These are phyloP conservation scores for Hygrophila difformis DNA, from an alignment of 257 asterid genomes.

Conservation along the genomic window DNA sequence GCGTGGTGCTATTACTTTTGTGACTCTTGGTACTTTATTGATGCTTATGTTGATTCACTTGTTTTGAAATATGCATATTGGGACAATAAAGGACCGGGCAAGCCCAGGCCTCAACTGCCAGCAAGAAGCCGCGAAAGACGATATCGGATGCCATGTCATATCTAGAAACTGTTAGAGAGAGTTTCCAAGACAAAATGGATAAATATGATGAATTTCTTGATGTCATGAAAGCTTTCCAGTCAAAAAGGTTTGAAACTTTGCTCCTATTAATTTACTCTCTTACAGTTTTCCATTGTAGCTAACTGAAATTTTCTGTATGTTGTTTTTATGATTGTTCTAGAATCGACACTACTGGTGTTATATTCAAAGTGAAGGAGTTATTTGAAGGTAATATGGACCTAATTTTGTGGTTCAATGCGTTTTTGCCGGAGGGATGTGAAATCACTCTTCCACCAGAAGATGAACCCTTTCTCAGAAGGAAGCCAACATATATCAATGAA, in stretches of 20 bases:
- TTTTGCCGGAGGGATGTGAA: constrained; percentile 77
- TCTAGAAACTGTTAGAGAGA: constrained; percentile 67
- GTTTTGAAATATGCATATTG: constrained; percentile 16
- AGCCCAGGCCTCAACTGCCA: constrained; percentile 60
- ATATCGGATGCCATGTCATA: constrained; percentile 71
- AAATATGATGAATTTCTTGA: constrained; percentile 82
- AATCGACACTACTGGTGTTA: constrained; percentile 56
- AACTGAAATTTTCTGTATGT: constrained; percentile 7
- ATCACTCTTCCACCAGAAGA: constrained; percentile 63
- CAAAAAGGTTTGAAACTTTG: constrained; percentile 49
- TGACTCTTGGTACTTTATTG: neutral
- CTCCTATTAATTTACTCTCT: constrained; percentile 9
- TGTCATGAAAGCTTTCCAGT: constrained; percentile 89
- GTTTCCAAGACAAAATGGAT: constrained; percentile 63
- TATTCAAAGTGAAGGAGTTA: constrained; percentile 67
- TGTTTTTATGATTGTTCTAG: constrained; percentile 34
- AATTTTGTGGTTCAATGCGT: constrained; percentile 88
- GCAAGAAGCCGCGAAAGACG: constrained; percentile 56
- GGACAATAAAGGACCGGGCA: constrained; percentile 52
- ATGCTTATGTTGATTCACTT: neutral
- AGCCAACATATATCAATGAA: constrained; percentile 62
- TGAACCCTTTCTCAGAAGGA: constrained; percentile 51
- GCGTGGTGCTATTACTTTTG: neutral
- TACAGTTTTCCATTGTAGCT: constrained; percentile 8
- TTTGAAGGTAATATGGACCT: constrained; percentile 74